Evolutionary conservation across 176 grass and related monocot genomes (phyloP).

Genomic region (Bothriochloa decipiens): DNA sequence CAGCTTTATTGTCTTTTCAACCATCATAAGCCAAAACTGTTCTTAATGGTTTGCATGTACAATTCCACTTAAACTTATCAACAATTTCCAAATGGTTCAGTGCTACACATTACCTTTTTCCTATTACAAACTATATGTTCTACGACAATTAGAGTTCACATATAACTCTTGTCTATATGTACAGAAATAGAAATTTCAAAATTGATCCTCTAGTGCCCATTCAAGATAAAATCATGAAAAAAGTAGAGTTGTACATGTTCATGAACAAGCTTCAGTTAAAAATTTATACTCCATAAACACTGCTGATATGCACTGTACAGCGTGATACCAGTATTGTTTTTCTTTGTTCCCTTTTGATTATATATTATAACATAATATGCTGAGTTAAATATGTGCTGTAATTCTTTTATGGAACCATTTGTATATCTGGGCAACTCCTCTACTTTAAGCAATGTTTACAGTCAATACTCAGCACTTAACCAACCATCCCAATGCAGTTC

Average conservation of each 20-base stretch:
- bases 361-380: not conserved
- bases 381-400: not conserved
- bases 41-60: not conserved
- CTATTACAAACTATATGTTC: not conserved
- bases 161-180: not conserved
- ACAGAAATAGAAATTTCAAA: not conserved
- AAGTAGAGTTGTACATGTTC: not conserved
- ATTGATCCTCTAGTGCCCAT: not conserved
- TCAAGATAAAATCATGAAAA: not conserved
- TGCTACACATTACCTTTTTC: not conserved
- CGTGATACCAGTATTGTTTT: not conserved
- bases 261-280: not conserved
- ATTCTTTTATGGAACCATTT: not conserved
- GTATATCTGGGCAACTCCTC: not conserved
- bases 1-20: not conserved
- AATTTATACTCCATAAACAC: not conserved
- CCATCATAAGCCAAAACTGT: not conserved
- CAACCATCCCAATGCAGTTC: not conserved
- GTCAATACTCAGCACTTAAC: not conserved
- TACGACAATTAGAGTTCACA: not conserved
- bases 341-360: not conserved
- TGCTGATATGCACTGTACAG: not conserved
- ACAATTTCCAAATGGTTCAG: not conserved
- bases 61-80: not conserved
- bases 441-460: not conserved